Evolutionary conservation across 495 filamentous ascomycete species (phyloP), one percentile per base, ranked within the genome.

Genomic region (Penicillium taxi): DNA sequence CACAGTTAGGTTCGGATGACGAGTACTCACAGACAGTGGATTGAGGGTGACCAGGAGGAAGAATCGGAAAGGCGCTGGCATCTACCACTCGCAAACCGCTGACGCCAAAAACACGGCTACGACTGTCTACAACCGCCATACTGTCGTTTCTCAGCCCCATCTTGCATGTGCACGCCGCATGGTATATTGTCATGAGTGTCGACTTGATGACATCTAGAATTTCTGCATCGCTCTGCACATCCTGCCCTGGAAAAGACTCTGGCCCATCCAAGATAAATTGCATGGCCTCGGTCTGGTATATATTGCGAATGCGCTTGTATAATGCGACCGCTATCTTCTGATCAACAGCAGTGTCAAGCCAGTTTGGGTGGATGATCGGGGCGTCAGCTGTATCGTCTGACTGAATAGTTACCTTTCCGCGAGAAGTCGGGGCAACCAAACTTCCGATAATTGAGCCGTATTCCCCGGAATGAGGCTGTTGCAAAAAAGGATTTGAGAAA

Each of bases 361-460:
- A 80, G 40, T 70, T 70, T 0, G 70, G 69, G 40, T 77, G 64
- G 42, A 84, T 75, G 6, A 74, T 41, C 0, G 79, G 77, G 0
- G 52, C 40, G 34, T 70, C 68, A 0, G 45, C 22, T 2, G 56
- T 70, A 32, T 61, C 41, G 4, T 53, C 38, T 6, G 61, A 68
- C 1, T 19, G 20, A 36, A 82, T 72, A 0, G 66, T 74, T 21
- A 82, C 58, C 47, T 63, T 72, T 12, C 79, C 78, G 1, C 67
- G 63, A 4, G 67, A 72, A 0, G 71, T 60, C 0, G 74, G 63
- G 0, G 67, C 51, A 3, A 67, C 39, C 1, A 81, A 55, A 0
- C 52, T 58, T 0, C 43, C 58, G 5, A 56, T 16, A 6, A 79
- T 52, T 2, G 59, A 53, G 1, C 56, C 75, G 50, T 77, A 77